These are phyloP conservation scores for Casuarina cunninghamiana DNA, from an alignment of 306 rosid species.

Conservation along the genomic window DNA sequence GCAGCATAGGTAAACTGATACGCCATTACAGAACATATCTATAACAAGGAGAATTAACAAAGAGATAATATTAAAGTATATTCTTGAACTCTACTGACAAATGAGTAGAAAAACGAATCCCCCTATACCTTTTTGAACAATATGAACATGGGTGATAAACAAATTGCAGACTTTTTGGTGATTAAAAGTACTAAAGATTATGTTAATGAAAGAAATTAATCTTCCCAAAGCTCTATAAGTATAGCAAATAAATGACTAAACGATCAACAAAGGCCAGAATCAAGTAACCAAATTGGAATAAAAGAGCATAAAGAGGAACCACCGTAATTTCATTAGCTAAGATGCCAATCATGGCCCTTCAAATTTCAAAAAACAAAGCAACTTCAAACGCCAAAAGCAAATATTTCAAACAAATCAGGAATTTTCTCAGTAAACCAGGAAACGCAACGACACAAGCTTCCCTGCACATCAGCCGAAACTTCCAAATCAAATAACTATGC, in stretches of 20 bases:
- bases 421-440: constrained; percentile 15
- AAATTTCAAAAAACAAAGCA: not conserved
- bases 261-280: not conserved
- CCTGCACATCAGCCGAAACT: constrained; percentile 5
- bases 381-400: constrained; percentile 13
- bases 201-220: not conserved
- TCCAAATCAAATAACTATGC: constrained; percentile 12
- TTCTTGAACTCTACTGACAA: not conserved
- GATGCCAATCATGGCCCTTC: not conserved
- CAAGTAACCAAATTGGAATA: constrained; percentile 13
- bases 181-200: not conserved
- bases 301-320: not conserved
- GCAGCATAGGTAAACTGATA: not conserved
- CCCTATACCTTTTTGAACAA: not conserved
- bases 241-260: not conserved
- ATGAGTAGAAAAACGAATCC: not conserved
- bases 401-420: constrained; percentile 10
- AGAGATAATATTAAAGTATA: not conserved
- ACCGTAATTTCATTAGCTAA: not conserved
- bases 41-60: not conserved
- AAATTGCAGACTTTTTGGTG: not conserved
- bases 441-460: constrained; percentile 10
- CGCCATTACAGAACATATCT: not conserved
- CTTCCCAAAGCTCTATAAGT: not conserved
- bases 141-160: not conserved